These are phyloP conservation scores for Cicer chorassanicum DNA, from an alignment of 306 rosid genomes.

Conservation along the genomic window DNA sequence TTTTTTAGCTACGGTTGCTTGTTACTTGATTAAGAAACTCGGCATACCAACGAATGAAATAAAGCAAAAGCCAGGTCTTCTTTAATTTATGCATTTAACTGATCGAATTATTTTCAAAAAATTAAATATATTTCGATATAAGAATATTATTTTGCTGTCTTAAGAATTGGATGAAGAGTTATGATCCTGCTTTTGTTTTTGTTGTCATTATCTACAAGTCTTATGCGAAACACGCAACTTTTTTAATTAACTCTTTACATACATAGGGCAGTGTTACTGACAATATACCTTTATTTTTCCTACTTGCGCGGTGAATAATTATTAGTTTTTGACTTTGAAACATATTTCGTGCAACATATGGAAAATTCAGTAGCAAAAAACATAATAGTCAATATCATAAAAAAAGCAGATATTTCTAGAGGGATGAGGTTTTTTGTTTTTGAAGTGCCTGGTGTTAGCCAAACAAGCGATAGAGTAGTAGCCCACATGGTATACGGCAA, in stretches of 20 bases:
- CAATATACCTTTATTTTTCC: conserved; percentile 23
- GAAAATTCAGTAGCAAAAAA: conserved; percentile 37
- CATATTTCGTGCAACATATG: conserved; percentile 31
- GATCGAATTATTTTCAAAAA: background rate
- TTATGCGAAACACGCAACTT: conserved; percentile 41
- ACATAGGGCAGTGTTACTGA: conserved; percentile 26
- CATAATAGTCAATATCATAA: conserved; percentile 14
- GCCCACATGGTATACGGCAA: conserved; percentile 16
- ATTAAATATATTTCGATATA: background rate
- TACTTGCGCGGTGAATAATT: conserved; percentile 13
- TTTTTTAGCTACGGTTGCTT: conserved; percentile 14
- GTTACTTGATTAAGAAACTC: conserved; percentile 16
- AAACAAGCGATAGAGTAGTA: conserved; percentile 19
- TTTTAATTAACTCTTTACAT: conserved; percentile 26
- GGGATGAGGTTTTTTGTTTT: conserved; percentile 2
- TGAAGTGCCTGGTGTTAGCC: conserved; percentile 14
- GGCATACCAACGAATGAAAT: conserved; percentile 15
- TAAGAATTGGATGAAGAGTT: conserved; percentile 37
- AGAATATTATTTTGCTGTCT: conserved; percentile 1
- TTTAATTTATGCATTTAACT: conserved; percentile 19
- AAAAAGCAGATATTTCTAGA: background rate
- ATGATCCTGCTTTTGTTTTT: conserved; percentile 40
- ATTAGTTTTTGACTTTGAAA: background rate
- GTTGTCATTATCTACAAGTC: conserved; percentile 50
- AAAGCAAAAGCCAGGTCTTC: conserved; percentile 41